These are phyloP conservation scores for Lactarius evosmus DNA, from an alignment of 768 basidiomycete species.

Conservation along the genomic window DNA sequence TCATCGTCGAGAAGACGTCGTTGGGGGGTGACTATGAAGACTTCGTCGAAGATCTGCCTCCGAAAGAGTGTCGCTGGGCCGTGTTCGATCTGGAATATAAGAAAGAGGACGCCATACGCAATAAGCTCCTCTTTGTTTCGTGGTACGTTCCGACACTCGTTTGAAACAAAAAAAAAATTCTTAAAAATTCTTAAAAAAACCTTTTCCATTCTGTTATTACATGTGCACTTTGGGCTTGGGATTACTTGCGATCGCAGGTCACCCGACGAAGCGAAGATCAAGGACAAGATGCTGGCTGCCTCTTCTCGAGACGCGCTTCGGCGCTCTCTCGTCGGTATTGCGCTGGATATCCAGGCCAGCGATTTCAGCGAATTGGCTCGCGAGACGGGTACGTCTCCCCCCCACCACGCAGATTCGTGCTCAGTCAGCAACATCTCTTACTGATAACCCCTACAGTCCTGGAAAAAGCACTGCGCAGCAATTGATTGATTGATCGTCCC, in stretches of 20 bases:
- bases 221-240: neutral
- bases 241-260: slow-evolving; percentile 52
- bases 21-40: slow-evolving; percentile 54
- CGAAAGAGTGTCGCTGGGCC: slow-evolving; percentile 78
- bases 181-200: too few relatives aligned
- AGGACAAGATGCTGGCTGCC: slow-evolving; percentile 91
- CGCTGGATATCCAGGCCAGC: slow-evolving; percentile 82
- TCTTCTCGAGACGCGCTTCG: slow-evolving; percentile 82
- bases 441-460: slow-evolving; percentile 26
- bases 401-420: neutral
- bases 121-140: slow-evolving; percentile 78
- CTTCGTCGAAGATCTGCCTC: slow-evolving; percentile 73
- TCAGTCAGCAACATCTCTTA: neutral
- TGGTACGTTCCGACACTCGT: slow-evolving; percentile 54
- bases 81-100: slow-evolving; percentile 89
- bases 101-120: slow-evolving; percentile 72
- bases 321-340: slow-evolving; percentile 69
- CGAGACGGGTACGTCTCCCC: slow-evolving; percentile 54
- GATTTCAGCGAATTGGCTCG: slow-evolving; percentile 69
- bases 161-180: neutral
- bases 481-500: slow-evolving; percentile 21
- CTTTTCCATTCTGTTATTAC: neutral
- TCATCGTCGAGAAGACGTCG: slow-evolving; percentile 72
- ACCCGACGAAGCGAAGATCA: slow-evolving; percentile 81
- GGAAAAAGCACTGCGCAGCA: slow-evolving; percentile 32